Evolutionary conservation across 1,284 basidiomycete species (phyloP).

Genomic region (Fistulina hepatica): DNA sequence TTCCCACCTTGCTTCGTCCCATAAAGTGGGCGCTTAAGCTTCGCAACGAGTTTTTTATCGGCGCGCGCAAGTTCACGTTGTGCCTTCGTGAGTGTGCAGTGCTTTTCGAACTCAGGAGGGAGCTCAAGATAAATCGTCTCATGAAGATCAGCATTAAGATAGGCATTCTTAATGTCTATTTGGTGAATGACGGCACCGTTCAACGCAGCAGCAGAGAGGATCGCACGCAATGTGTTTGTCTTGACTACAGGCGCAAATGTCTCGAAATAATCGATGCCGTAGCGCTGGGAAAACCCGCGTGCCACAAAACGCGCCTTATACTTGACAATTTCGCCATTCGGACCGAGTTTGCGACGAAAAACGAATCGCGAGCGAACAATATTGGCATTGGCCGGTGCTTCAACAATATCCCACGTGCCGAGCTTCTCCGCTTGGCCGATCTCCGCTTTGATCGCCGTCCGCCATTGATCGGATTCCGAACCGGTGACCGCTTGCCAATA

Average conservation of each 20-base stretch:
- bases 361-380: conserved; percentile 17
- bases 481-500: background rate
- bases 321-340: conserved; percentile 16
- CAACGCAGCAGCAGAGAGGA: conserved; percentile 18
- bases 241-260: conserved; percentile 19
- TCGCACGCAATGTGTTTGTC: conserved; percentile 14
- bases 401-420: conserved; percentile 5
- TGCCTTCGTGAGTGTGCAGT: no score
- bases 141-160: conserved; percentile 25
- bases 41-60: conserved; percentile 16
- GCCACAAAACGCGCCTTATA: conserved; percentile 27
- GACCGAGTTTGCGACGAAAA: conserved; percentile 19
- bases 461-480: conserved; percentile 3
- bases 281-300: background rate
- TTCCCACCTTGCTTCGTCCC: conserved; percentile 24
- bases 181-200: conserved; percentile 17
- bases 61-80: no score
- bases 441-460: conserved; percentile 1
- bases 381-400: conserved; percentile 16
- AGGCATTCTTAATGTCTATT: conserved; percentile 24
- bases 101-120: conserved; percentile 20
- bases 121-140: conserved; percentile 30
- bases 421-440: conserved; percentile 4
- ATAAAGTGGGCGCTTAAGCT: conserved; percentile 20
- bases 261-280: conserved; percentile 20